Percentiles rank a stretch among this genome's conserved stretches.
Evolutionary conservation across 2,329 filamentous ascomycete genomes (phyloP).

Genomic region (Phialophora macrospora): DNA sequence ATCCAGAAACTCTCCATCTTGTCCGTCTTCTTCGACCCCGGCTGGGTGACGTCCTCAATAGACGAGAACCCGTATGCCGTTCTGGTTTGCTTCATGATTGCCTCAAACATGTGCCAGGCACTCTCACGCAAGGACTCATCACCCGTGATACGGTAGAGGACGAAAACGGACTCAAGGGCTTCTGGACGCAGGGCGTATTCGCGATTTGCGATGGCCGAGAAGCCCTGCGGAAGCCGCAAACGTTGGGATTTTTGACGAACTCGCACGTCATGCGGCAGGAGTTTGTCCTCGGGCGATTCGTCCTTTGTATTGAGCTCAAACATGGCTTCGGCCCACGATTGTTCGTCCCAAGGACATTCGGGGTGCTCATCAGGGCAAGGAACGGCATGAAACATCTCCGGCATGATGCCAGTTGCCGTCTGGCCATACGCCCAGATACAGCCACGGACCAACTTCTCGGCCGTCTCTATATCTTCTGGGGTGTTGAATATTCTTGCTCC

Average conservation of each 20-base stretch:
- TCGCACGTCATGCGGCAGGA: slow-evolving; percentile 11
- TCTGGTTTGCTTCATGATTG: slow-evolving; percentile 50
- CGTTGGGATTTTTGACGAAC: slow-evolving; percentile 42
- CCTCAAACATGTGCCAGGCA: slow-evolving; percentile 57
- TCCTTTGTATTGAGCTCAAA: slow-evolving; percentile 29
- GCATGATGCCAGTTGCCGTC: slow-evolving; percentile 64
- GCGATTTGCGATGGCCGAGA: slow-evolving; percentile 38
- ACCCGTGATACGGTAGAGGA: slow-evolving; percentile 65
- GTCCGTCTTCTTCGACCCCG: slow-evolving; percentile 29
- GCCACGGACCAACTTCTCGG: slow-evolving; percentile 63
- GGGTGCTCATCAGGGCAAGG: slow-evolving; percentile 43
- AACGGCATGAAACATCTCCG: slow-evolving; percentile 61
- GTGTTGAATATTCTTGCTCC: slow-evolving; percentile 65
- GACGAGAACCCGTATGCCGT: slow-evolving; percentile 51
- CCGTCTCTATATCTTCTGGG: slow-evolving; percentile 60
- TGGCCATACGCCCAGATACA: slow-evolving; percentile 66
- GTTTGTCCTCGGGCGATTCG: slow-evolving; percentile 36
- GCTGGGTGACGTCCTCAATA: slow-evolving; percentile 36
- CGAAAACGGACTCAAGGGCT: slow-evolving; percentile 65
- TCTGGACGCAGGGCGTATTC: slow-evolving; percentile 68
- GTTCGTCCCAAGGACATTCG: slow-evolving; percentile 50
- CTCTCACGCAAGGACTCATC: slow-evolving; percentile 54
- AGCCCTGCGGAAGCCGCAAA: slow-evolving; percentile 47
- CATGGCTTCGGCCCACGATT: slow-evolving; percentile 43
- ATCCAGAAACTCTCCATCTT: slow-evolving; percentile 41